These are phyloP conservation scores for Saturnispora ahearnii DNA, from an alignment of 805 yeast genomes.

Conservation along the genomic window DNA sequence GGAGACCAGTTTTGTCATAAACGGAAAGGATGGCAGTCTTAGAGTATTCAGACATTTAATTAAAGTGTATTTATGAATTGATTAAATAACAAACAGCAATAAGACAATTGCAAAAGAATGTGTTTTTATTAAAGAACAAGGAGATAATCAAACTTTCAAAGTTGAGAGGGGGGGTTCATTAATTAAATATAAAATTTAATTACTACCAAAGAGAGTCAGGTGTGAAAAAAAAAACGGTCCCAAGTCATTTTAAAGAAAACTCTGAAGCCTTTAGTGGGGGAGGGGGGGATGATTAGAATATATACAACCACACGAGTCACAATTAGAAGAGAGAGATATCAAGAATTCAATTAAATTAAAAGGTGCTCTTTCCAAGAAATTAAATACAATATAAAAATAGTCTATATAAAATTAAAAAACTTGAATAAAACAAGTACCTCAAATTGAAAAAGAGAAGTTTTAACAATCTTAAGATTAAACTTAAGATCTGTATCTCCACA, in stretches of 20 bases:
- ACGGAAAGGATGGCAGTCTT: slow-evolving; percentile 95
- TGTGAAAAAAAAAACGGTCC: slow-evolving; percentile 1
- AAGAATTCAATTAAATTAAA: too few relatives aligned
- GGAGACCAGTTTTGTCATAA: slow-evolving; percentile 92
- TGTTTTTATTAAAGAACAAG: neutral
- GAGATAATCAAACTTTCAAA: neutral
- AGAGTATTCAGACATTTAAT: slow-evolving; percentile 27
- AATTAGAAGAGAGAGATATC: too few relatives aligned
- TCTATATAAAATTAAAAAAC: neutral
- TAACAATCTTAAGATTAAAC: neutral
- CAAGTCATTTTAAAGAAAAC: neutral
- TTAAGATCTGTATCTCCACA: slow-evolving; percentile 98
- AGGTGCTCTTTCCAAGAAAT: too few relatives aligned
- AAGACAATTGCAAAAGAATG: neutral
- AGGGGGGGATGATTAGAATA: neutral
- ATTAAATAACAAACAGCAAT: neutral
- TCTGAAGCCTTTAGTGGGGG: neutral
- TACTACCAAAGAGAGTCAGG: slow-evolving; percentile 4
- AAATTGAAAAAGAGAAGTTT: neutral
- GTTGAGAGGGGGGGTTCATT: neutral
- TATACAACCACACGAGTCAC: too few relatives aligned
- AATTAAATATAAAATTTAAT: neutral
- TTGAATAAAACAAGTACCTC: neutral
- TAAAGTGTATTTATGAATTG: neutral
- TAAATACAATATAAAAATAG: neutral